phyloP scores from a whole-genome alignment of 2,329 filamentous ascomycete species.

The Arthroderma sp. region DNA sequence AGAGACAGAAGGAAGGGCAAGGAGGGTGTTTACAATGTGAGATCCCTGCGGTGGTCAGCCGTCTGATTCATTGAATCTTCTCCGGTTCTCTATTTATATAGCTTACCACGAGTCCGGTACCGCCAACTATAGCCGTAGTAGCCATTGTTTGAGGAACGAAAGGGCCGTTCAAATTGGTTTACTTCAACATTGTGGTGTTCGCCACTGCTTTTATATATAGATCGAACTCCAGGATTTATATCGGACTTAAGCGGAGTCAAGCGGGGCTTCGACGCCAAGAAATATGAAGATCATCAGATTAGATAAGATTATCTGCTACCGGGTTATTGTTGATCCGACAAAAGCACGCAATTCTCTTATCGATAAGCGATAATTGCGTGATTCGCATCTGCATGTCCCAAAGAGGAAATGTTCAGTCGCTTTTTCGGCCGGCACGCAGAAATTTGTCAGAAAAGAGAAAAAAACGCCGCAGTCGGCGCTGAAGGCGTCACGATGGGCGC shows the following conservation, averaged over 20 bases:
- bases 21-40: conserved; percentile 52
- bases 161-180: too few relatives aligned
- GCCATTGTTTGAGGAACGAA: conserved; percentile 4
- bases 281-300: neutral
- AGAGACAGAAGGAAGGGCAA: conserved; percentile 25
- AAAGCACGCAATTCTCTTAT: conserved; percentile 4
- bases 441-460: neutral
- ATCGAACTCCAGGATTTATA: too few relatives aligned
- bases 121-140: conserved; percentile 9
- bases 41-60: conserved; percentile 42
- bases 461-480: neutral
- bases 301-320: neutral
- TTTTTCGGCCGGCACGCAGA: neutral
- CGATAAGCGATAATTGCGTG: conserved; percentile 8
- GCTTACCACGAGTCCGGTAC: conserved; percentile 10
- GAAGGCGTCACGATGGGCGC: neutral
- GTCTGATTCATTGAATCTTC: neutral
- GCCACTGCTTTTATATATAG: too few relatives aligned
- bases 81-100: neutral
- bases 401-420: neutral
- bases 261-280: too few relatives aligned
- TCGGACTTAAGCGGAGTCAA: too few relatives aligned
- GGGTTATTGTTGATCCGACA: neutral
- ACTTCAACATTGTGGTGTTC: too few relatives aligned
- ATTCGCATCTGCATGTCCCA: conserved; percentile 2